These are phyloP conservation scores for Gillenia trifoliata DNA, from an alignment of 306 rosid genomes.

Conservation along the genomic window DNA sequence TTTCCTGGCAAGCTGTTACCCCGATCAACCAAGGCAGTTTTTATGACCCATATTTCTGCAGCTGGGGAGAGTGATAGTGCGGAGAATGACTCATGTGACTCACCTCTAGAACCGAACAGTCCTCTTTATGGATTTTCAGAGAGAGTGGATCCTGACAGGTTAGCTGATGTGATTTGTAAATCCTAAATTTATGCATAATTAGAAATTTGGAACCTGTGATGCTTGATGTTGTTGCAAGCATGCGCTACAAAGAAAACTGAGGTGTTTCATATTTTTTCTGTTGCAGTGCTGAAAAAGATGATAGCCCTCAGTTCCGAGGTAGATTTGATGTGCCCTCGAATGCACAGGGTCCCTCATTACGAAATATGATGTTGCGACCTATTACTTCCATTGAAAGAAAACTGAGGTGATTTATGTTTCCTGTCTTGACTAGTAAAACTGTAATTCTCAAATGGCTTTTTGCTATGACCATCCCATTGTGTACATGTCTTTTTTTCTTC, in stretches of 20 bases:
- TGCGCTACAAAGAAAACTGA: conserved; percentile 18
- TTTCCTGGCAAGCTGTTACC: conserved; percentile 88
- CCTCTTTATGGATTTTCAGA: conserved; percentile 92
- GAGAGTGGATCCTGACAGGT: conserved; percentile 66
- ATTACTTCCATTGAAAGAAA: conserved; percentile 54
- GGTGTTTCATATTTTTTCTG: conserved; percentile 22
- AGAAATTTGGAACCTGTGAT: conserved; percentile 8
- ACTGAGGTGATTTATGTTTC: conserved; percentile 50
- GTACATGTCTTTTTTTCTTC: not conserved
- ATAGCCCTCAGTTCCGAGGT: conserved; percentile 59
- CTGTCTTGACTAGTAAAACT: conserved; percentile 2
- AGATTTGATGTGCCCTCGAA: conserved; percentile 62
- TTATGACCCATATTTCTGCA: conserved; percentile 82
- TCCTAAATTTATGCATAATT: conserved; percentile 1
- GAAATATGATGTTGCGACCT: conserved; percentile 75
- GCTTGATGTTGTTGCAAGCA: not conserved
- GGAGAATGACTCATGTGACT: conserved; percentile 99
- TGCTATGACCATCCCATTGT: not conserved
- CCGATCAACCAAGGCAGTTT: conserved; percentile 75
- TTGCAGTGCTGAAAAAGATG: conserved; percentile 77
- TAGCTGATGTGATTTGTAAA: conserved; percentile 15
- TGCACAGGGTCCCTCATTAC: conserved; percentile 62
- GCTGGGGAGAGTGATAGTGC: conserved; percentile 99
- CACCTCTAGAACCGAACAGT: conserved; percentile 97
- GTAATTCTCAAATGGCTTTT: conserved; percentile 16